A percentile compares a stretch with the other conserved stretches of the same genome.
Conservation (phyloP, 225 moss, liverwort and hornwort species). For the Polytrichum formosum region DNA sequence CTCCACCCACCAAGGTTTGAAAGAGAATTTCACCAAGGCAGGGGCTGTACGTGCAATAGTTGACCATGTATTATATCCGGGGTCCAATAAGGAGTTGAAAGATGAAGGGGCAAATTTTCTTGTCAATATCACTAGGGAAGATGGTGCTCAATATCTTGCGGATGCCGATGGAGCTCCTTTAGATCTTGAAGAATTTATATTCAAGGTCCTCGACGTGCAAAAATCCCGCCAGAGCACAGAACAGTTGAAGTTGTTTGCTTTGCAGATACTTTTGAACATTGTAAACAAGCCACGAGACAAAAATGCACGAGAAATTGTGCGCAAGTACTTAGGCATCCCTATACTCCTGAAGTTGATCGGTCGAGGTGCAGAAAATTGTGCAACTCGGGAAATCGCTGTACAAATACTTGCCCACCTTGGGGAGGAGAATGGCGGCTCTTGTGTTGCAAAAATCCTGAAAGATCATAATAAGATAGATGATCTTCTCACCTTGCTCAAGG, state of each 20-base stretch:
- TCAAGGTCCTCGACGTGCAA: slow-evolving; percentile 25
- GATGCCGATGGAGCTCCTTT: slow-evolving; percentile 25
- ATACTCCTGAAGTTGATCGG: slow-evolving; percentile 23
- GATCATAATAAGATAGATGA: slow-evolving; percentile 6
- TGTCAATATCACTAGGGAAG: slow-evolving; percentile 23
- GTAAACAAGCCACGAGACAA: slow-evolving; percentile 20
- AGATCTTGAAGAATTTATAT: slow-evolving; percentile 14
- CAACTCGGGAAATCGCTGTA: slow-evolving; percentile 16
- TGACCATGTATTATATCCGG: slow-evolving; percentile 23
- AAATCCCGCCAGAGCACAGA: slow-evolving; percentile 18
- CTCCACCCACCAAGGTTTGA: slow-evolving; percentile 19
- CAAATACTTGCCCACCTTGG: slow-evolving; percentile 28
- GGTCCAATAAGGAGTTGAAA: slow-evolving; percentile 21
- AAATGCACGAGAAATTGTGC: slow-evolving; percentile 18
- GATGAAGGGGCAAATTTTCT: slow-evolving; percentile 30
- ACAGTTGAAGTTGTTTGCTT: slow-evolving; percentile 18
- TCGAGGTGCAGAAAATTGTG: slow-evolving; percentile 12
- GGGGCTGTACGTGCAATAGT: slow-evolving; percentile 31
- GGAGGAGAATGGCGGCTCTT: slow-evolving; percentile 16
- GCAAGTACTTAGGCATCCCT: slow-evolving; percentile 27
- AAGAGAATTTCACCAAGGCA: slow-evolving; percentile 23
- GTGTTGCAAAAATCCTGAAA: slow-evolving; percentile 21
- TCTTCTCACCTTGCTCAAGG: slow-evolving; percentile 23
- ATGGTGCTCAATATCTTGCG: slow-evolving; percentile 25
- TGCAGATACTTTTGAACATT: slow-evolving; percentile 26